Conservation (phyloP, 176 grass and related monocot genomes). For the Tillandsia leiboldiana region DNA sequence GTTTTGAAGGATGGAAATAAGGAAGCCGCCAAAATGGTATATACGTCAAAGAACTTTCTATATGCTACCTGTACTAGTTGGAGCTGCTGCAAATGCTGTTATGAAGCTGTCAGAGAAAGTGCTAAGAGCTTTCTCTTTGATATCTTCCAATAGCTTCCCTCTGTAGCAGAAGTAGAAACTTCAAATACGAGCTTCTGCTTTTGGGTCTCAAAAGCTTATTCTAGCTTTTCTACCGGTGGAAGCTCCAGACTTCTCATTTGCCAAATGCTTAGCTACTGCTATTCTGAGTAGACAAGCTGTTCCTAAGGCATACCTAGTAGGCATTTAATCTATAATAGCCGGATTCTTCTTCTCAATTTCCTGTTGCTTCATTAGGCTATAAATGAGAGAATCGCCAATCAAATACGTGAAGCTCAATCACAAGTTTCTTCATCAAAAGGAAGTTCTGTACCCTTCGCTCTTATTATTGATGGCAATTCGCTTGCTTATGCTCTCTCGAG, state of each 20-base stretch:
- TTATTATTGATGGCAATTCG: conserved; percentile 86
- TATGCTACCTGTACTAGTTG: neutral
- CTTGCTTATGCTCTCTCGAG: conserved; percentile 68
- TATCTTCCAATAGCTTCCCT: too few species aligned
- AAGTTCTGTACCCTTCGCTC: conserved; percentile 44
- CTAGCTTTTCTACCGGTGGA: too few species aligned
- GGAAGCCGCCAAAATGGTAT: conserved; percentile 20
- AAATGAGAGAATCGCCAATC: conserved; percentile 33
- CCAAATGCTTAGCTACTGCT: too few species aligned
- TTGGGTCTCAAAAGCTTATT: too few species aligned
- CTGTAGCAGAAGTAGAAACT: too few species aligned
- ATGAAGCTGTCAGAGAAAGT: too few species aligned
- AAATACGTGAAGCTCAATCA: conserved; percentile 54
- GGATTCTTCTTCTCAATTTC: too few species aligned
- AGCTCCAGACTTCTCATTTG: too few species aligned
- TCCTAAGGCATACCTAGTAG: conserved; percentile 35
- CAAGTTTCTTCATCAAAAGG: conserved; percentile 7
- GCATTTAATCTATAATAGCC: too few species aligned
- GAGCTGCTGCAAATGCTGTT: too few species aligned
- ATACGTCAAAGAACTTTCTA: neutral
- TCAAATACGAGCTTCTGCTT: too few species aligned
- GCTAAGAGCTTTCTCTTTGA: too few species aligned
- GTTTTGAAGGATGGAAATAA: conserved; percentile 55
- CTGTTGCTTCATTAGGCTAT: conserved; percentile 36
- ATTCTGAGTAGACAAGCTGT: conserved; percentile 8